Conservation (phyloP, 2,329 filamentous ascomycete species). For the Microcyclosporella mali region DNA sequence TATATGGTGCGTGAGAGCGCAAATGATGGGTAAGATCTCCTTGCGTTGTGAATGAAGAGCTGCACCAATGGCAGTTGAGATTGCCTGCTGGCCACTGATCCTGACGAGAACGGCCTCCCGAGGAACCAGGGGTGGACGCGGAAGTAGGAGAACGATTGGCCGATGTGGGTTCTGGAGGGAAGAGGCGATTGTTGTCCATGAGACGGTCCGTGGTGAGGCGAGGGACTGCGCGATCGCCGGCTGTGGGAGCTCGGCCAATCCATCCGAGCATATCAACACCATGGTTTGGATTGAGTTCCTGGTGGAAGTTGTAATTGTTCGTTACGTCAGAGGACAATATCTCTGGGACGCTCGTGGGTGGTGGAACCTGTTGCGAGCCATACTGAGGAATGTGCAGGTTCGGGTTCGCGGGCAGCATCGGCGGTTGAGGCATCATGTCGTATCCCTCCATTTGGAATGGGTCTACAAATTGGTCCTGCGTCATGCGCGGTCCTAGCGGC, state of each 20-base stretch:
- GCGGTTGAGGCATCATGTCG: not conserved
- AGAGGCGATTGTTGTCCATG: constrained; percentile 5
- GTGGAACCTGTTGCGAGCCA: not conserved
- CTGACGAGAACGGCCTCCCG: constrained; percentile 9
- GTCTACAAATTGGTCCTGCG: not conserved
- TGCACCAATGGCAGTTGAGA: constrained; percentile 15
- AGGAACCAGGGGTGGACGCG: constrained; percentile 16
- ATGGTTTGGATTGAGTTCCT: not conserved
- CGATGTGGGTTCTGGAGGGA: constrained; percentile 5
- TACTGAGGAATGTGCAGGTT: not conserved
- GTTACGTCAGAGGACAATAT: constrained; percentile 6
- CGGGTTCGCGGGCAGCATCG: not conserved
- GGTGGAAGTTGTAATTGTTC: constrained; percentile 11
- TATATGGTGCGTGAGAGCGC: constrained; percentile 17
- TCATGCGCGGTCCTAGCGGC: not conserved
- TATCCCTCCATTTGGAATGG: too few relatives aligned
- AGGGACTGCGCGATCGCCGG: constrained; percentile 8
- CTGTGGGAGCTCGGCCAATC: constrained; percentile 9
- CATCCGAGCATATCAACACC: constrained; percentile 13
- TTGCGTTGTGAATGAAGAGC: constrained; percentile 14
- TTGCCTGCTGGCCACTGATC: constrained; percentile 7
- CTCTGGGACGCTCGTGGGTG: constrained; percentile 3
- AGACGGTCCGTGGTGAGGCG: constrained; percentile 8
- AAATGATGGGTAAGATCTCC: constrained; percentile 19
- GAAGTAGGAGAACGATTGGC: constrained; percentile 16